These are phyloP conservation scores for Microascus cirrosus DNA, from an alignment of 2,329 filamentous ascomycete species.

Conservation along the genomic window DNA sequence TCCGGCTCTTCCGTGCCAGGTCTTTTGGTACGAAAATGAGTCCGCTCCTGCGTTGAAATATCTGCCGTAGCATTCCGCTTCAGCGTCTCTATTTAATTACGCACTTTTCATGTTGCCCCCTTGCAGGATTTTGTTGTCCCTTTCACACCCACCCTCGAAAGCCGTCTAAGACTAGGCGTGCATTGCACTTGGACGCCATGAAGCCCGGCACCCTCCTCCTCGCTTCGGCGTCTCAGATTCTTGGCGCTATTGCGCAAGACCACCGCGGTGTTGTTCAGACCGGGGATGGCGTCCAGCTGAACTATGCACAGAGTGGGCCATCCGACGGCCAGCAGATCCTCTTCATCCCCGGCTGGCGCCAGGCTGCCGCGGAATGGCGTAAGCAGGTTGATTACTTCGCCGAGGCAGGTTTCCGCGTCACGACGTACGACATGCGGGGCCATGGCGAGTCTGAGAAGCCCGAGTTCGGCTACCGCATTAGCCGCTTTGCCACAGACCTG, in stretches of 20 bases:
- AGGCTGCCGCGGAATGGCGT: slow-evolving; percentile 18
- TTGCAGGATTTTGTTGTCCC: too few relatives aligned
- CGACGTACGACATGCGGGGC: slow-evolving; percentile 19
- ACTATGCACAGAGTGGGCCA: slow-evolving; percentile 15
- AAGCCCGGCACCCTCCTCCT: neutral
- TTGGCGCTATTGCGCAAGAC: neutral
- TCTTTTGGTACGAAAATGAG: too few relatives aligned
- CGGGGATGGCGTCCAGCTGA: slow-evolving; percentile 15
- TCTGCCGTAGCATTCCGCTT: too few relatives aligned
- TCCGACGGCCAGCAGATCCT: slow-evolving; percentile 13
- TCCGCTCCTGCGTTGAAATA: too few relatives aligned
- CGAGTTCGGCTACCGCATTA: slow-evolving; percentile 15
- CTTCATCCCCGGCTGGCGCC: slow-evolving; percentile 20
- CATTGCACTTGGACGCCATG: neutral
- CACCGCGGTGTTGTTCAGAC: slow-evolving; percentile 7
- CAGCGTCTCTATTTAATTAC: too few relatives aligned
- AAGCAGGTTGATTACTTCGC: slow-evolving; percentile 18
- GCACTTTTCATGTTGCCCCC: too few relatives aligned
- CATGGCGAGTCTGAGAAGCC: slow-evolving; percentile 22
- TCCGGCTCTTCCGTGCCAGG: too few relatives aligned
- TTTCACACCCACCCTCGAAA: too few relatives aligned
- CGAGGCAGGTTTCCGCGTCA: slow-evolving; percentile 14
- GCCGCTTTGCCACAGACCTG: slow-evolving; percentile 16
- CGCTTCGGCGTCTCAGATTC: neutral
- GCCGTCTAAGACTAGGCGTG: too few relatives aligned